phyloP scores from a whole-genome alignment of 345 rosid genomes.

The Acer campestre region DNA sequence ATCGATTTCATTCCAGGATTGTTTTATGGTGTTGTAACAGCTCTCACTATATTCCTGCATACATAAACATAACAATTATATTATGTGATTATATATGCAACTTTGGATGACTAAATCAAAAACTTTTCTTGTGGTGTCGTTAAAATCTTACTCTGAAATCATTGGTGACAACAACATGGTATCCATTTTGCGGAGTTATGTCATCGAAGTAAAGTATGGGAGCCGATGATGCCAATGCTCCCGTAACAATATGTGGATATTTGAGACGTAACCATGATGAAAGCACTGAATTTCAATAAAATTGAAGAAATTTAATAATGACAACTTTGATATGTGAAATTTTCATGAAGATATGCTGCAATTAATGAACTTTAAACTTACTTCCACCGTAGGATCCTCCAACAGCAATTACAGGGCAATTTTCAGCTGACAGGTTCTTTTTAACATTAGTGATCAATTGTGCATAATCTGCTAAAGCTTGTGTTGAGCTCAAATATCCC shows the following conservation, averaged over 20 bases:
- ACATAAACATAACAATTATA: not conserved
- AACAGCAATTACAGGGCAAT: conserved; percentile 29
- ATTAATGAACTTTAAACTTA: conserved; percentile 1
- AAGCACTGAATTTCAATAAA: conserved; percentile 28
- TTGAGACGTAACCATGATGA: conserved; percentile 38
- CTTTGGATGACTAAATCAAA: not conserved
- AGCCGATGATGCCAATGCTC: conserved; percentile 36
- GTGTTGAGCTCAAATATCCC: conserved; percentile 34
- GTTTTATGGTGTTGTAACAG: conserved; percentile 31
- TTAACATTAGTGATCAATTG: conserved; percentile 27
- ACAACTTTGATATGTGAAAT: too few relatives aligned
- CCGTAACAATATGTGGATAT: conserved; percentile 28
- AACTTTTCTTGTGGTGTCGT: not conserved
- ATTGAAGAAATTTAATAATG: too few relatives aligned
- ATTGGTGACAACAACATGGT: conserved; percentile 18
- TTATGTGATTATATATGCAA: not conserved
- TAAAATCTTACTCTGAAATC: conserved; percentile 27
- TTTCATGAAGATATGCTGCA: not conserved
- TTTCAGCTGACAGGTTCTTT: conserved; percentile 26
- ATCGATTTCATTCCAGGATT: conserved; percentile 33
- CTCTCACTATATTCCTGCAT: conserved; percentile 27
- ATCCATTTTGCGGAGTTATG: conserved; percentile 30
- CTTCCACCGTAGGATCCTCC: conserved; percentile 43
- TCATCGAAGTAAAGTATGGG: conserved; percentile 33
- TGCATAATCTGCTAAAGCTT: conserved; percentile 40